phyloP scores from a whole-genome alignment of 1,284 basidiomycete species.

The Mrakiaceae sp. region DNA sequence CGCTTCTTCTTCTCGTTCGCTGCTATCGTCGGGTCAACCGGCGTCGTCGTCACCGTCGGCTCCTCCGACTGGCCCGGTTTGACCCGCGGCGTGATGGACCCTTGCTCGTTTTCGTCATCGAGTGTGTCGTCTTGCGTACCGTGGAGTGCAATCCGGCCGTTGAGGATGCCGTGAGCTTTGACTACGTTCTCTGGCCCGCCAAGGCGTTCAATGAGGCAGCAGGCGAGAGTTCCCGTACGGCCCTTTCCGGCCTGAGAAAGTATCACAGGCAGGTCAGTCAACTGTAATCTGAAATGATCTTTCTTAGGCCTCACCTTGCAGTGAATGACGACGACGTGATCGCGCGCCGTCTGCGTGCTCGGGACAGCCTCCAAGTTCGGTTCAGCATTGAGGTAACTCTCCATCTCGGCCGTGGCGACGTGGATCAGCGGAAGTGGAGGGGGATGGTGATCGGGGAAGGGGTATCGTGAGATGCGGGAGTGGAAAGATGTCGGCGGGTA shows the following conservation, averaged over 20 bases:
- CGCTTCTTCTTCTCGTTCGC: slow-evolving; percentile 21
- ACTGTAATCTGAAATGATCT: background rate
- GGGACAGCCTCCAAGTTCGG: slow-evolving; percentile 32
- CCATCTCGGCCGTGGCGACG: slow-evolving; percentile 64
- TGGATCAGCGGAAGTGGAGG: slow-evolving; percentile 72
- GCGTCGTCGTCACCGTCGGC: background rate
- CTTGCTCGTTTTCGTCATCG: slow-evolving; percentile 1
- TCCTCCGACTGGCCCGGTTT: slow-evolving; percentile 3
- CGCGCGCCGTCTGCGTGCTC: background rate
- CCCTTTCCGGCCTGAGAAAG: slow-evolving; percentile 57
- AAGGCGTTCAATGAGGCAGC: slow-evolving; percentile 12
- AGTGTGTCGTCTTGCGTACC: background rate
- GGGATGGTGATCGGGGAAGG: slow-evolving; percentile 79
- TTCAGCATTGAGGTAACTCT: slow-evolving; percentile 59
- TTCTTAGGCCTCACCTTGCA: slow-evolving; percentile 50
- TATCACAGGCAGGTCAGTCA: too few species aligned
- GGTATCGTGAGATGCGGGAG: slow-evolving; percentile 62
- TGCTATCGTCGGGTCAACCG: background rate
- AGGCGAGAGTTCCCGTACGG: slow-evolving; percentile 63
- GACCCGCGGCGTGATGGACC: background rate
- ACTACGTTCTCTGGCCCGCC: background rate
- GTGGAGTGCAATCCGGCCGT: background rate
- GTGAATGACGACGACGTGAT: slow-evolving; percentile 65
- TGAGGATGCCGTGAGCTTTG: slow-evolving; percentile 7
- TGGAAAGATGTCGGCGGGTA: slow-evolving; percentile 39